These are phyloP conservation scores for Solanum infundibuliforme DNA, from an alignment of 257 asterid species.

Conservation along the genomic window DNA sequence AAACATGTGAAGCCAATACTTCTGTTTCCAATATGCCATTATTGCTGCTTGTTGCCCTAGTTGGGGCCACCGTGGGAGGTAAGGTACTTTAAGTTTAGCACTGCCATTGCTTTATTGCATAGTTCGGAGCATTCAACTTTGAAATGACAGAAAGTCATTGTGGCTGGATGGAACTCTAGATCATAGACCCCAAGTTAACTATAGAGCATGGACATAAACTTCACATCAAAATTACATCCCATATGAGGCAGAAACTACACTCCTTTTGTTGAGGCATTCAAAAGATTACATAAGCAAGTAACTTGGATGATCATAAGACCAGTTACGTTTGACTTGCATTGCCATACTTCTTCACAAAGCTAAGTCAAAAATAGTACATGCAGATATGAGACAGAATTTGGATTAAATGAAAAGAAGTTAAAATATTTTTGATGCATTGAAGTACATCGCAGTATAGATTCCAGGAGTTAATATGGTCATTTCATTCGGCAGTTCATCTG, in stretches of 20 bases:
- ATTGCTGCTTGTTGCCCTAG: conserved; percentile 70
- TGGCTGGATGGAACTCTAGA: neutral
- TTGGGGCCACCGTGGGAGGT: conserved; percentile 99
- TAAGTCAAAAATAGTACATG: neutral
- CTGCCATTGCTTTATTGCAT: neutral
- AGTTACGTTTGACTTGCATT: neutral
- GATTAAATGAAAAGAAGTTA: neutral
- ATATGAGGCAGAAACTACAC: neutral
- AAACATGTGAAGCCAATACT: conserved; percentile 66
- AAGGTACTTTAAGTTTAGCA: neutral
- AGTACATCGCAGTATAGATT: neutral
- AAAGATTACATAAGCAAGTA: neutral
- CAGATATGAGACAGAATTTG: neutral
- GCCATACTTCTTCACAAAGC: neutral
- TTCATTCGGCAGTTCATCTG: neutral
- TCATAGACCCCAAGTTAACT: neutral
- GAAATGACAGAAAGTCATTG: neutral
- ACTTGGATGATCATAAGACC: neutral
- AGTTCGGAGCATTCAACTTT: neutral
- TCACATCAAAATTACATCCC: neutral
- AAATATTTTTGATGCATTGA: neutral
- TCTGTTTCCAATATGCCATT: conserved; percentile 60
- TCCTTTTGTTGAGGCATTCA: neutral
- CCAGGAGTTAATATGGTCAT: neutral
- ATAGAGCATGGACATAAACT: neutral